Percentiles rank a stretch among this genome's conserved stretches.
phyloP scores from a whole-genome alignment of 495 filamentous ascomycete species.

The Neurospora discreta region DNA sequence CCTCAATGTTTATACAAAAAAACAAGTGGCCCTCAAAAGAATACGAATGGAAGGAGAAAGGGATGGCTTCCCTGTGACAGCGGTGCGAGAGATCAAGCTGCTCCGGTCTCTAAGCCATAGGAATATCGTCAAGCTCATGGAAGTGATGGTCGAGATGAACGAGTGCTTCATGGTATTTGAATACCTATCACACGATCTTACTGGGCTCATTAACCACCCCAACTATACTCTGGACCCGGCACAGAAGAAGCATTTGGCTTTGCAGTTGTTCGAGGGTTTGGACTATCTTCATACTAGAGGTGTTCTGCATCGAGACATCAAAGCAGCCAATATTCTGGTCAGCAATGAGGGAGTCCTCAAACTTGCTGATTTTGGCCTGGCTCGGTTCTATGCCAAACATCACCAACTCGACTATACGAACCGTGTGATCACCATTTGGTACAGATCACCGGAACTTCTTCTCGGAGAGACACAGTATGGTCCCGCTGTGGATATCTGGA shows the following conservation, averaged over 20 bases:
- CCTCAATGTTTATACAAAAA: constrained; percentile 87
- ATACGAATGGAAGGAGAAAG: constrained; percentile 85
- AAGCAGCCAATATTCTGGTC: constrained; percentile 89
- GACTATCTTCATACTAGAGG: constrained; percentile 90
- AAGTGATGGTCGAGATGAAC: constrained; percentile 97
- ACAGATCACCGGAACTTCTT: constrained; percentile 84
- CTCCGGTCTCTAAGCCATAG: constrained; percentile 85
- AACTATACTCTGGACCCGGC: constrained; percentile 74
- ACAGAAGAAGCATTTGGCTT: constrained; percentile 89
- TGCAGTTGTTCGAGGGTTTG: constrained; percentile 88
- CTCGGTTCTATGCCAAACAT: constrained; percentile 92
- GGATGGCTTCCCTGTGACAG: constrained; percentile 95
- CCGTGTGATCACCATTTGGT: constrained; percentile 97
- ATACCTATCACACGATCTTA: constrained; percentile 83
- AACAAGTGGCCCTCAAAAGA: constrained; percentile 84
- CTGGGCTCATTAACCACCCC: constrained; percentile 75
- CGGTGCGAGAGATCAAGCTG: constrained; percentile 91
- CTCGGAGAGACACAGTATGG: constrained; percentile 92
- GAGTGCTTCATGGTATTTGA: constrained; percentile 99
- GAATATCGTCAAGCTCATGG: constrained; percentile 78
- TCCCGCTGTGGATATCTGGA: constrained; percentile 94
- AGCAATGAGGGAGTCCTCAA: constrained; percentile 82
- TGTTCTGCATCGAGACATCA: constrained; percentile 91
- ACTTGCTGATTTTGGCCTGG: constrained; percentile 91
- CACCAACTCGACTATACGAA: constrained; percentile 96